phyloP scores from a whole-genome alignment of 768 basidiomycete species.

The Hydnum rufescens region DNA sequence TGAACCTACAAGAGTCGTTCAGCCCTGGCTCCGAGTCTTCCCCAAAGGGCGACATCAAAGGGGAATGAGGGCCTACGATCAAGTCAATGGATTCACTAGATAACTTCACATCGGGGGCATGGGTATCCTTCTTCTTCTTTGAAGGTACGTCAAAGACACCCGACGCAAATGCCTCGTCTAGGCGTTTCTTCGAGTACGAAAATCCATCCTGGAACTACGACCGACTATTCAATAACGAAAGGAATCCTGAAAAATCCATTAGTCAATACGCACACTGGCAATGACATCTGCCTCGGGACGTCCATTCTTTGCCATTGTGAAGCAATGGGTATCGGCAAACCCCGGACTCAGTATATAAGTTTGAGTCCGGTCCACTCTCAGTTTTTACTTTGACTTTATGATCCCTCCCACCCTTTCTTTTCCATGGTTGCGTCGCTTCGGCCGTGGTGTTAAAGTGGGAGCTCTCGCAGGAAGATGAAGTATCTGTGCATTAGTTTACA shows the following conservation, averaged over 20 bases:
- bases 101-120: background rate
- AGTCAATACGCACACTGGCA: background rate
- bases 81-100: conserved; percentile 2
- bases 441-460: background rate
- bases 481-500: background rate
- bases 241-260: background rate
- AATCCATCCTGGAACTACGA: conserved; percentile 6
- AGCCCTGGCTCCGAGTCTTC: background rate
- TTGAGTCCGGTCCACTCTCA: background rate
- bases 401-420: background rate
- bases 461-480: background rate
- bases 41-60: background rate
- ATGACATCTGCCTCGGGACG: conserved; percentile 3
- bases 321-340: background rate
- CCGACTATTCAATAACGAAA: background rate
- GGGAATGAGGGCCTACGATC: conserved; percentile 2
- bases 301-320: background rate
- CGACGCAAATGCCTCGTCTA: conserved; percentile 3
- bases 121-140: conserved; percentile 2
- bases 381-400: background rate
- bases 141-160: conserved; percentile 5
- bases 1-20: conserved; percentile 1
- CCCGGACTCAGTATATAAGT: background rate
- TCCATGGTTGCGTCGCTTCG: background rate
- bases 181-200: conserved; percentile 5